Evolutionary conservation across 2,329 filamentous ascomycete genomes (phyloP).

Genomic region (Fusarium sp.): DNA sequence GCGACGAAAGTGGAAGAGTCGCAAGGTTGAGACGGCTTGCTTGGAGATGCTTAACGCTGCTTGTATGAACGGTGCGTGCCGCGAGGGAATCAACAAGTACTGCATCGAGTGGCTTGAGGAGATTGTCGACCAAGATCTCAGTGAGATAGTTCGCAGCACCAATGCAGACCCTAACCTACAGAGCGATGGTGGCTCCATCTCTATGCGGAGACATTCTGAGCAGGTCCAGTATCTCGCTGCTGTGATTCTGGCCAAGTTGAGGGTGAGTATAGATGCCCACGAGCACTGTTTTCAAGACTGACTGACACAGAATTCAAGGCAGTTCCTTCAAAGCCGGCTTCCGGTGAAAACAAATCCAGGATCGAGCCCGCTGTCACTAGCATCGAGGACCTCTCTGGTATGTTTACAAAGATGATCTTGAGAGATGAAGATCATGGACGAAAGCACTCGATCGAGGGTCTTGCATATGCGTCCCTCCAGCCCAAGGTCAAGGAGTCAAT

Average conservation of each 20-base stretch:
- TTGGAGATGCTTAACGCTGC: conserved; percentile 93
- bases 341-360: conserved; percentile 59
- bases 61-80: conserved; percentile 86
- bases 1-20: conserved; percentile 84
- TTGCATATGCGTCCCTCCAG: conserved; percentile 92
- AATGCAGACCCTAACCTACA: conserved; percentile 70
- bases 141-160: conserved; percentile 65
- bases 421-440: conserved; percentile 69
- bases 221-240: conserved; percentile 77
- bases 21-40: conserved; percentile 87
- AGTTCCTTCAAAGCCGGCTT: conserved; percentile 62
- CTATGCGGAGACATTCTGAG: conserved; percentile 72
- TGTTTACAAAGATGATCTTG: conserved; percentile 77
- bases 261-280: conserved; percentile 58
- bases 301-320: conserved; percentile 69
- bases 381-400: conserved; percentile 75
- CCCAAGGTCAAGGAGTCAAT: conserved; percentile 88
- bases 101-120: conserved; percentile 91
- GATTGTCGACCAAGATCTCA: conserved; percentile 80
- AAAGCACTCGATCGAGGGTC: conserved; percentile 86
- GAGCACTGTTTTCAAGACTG: conserved; percentile 55
- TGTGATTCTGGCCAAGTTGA: conserved; percentile 81
- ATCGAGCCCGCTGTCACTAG: conserved; percentile 70
- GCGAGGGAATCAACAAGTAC: conserved; percentile 87
- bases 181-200: conserved; percentile 71